phyloP scores from a whole-genome alignment of 2,329 filamentous ascomycete species.

The Colletotrichum acutatum region DNA sequence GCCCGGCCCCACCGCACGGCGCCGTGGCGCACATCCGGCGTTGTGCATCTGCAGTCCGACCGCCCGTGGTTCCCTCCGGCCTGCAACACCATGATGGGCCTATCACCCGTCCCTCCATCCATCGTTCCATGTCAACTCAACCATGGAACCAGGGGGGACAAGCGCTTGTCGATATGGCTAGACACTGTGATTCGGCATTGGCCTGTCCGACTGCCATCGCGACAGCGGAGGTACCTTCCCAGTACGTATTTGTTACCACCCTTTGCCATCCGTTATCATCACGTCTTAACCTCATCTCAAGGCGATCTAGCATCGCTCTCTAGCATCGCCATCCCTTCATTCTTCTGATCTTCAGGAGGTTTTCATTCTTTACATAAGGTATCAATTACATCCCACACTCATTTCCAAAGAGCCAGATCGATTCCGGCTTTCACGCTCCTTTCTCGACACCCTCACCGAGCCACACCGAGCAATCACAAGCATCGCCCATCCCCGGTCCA shows the following conservation, averaged over 20 bases:
- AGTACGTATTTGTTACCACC: background rate
- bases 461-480: conserved; percentile 12
- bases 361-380: background rate
- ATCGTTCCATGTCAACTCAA: conserved; percentile 17
- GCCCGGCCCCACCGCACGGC: background rate
- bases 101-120: background rate
- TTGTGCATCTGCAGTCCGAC: conserved; percentile 3
- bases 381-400: background rate
- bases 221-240: background rate
- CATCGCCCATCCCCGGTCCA: background rate
- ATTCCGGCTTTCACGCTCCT: background rate
- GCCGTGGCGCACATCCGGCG: conserved; percentile 17
- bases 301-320: too few relatives aligned
- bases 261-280: background rate
- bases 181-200: background rate
- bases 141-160: background rate
- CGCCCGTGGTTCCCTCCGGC: background rate
- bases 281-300: background rate
- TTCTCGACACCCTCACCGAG: background rate
- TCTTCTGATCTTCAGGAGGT: too few relatives aligned
- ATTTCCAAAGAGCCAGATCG: background rate
- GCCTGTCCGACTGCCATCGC: background rate
- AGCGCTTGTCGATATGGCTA: background rate
- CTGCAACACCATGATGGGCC: background rate
- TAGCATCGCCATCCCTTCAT: background rate